Percentiles rank a stretch among this genome's conserved stretches.
phyloP scores from a whole-genome alignment of 192 early-diverging fungal genomes.

The Mortierella claussenii region DNA sequence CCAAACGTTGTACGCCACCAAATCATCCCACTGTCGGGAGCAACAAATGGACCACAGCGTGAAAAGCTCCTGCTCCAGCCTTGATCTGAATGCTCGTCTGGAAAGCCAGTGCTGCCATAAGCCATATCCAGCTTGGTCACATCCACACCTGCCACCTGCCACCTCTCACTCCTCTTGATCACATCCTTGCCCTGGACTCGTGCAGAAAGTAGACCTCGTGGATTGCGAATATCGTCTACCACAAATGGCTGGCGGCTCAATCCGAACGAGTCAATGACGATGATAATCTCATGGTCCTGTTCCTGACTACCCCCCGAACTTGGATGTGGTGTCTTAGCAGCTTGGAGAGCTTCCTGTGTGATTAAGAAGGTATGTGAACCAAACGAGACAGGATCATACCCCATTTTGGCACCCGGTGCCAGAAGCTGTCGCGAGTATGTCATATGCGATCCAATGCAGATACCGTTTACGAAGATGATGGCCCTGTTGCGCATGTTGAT shows the following conservation, averaged over 20 bases:
- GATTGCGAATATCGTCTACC: conserved; percentile 79
- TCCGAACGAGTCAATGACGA: conserved; percentile 83
- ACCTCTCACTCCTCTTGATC: conserved; percentile 59
- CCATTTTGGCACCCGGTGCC: conserved; percentile 71
- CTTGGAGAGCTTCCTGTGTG: conserved; percentile 48
- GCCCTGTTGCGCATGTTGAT: conserved; percentile 80
- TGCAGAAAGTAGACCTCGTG: conserved; percentile 77
- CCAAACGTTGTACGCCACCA: conserved; percentile 55
- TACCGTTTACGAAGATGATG: conserved; percentile 76
- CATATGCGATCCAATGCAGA: conserved; percentile 81
- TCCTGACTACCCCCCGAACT: conserved; percentile 23
- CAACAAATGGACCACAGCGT: too few species aligned
- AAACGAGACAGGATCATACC: conserved; percentile 70
- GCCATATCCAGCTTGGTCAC: conserved; percentile 65
- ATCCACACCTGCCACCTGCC: conserved; percentile 83
- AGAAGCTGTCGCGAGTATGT: conserved; percentile 72
- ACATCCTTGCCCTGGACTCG: conserved; percentile 65
- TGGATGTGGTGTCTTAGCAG: not conserved
- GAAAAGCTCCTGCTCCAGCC: conserved; percentile 61
- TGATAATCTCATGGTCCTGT: conserved; percentile 74
- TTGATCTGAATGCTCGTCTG: conserved; percentile 64
- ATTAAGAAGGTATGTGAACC: conserved; percentile 72
- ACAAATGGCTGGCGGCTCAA: conserved; percentile 74
- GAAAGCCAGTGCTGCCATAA: conserved; percentile 78
- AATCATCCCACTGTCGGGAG: conserved; percentile 29